Percentiles rank a stretch among this genome's conserved stretches.
These are phyloP conservation scores for Boletus reticuloceps DNA, from an alignment of 768 basidiomycete species.

Conservation along the genomic window DNA sequence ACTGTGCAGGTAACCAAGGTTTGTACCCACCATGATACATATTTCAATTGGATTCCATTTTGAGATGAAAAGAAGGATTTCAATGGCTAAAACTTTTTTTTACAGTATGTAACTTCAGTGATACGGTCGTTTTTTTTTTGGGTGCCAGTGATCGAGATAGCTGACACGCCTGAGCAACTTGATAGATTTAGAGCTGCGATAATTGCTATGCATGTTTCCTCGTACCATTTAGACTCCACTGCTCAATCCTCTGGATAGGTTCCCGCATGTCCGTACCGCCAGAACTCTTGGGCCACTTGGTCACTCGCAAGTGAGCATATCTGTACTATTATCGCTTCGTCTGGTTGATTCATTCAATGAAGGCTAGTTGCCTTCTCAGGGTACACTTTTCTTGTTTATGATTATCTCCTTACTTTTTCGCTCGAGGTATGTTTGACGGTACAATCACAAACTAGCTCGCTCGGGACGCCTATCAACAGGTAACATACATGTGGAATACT, in stretches of 20 bases:
- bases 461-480: conserved; percentile 6
- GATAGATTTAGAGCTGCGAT: no score
- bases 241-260: background rate
- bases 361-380: conserved; percentile 18
- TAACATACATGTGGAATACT: conserved; percentile 14
- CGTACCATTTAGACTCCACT: background rate
- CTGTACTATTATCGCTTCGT: background rate
- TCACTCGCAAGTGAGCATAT: conserved; percentile 18
- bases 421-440: conserved; percentile 20
- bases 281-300: conserved; percentile 3
- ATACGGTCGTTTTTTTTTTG: background rate
- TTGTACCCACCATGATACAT: no score
- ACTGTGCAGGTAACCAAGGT: no score
- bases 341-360: background rate
- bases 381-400: conserved; percentile 22
- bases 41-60: no score
- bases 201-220: background rate
- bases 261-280: conserved; percentile 9
- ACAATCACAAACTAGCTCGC: background rate
- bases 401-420: conserved; percentile 25
- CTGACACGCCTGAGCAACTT: background rate
- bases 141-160: background rate
- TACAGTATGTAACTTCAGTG: no score
- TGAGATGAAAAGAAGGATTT: no score
- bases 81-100: no score